phyloP scores from a whole-genome alignment of 306 rosid species.

The Prosopis cineraria region DNA sequence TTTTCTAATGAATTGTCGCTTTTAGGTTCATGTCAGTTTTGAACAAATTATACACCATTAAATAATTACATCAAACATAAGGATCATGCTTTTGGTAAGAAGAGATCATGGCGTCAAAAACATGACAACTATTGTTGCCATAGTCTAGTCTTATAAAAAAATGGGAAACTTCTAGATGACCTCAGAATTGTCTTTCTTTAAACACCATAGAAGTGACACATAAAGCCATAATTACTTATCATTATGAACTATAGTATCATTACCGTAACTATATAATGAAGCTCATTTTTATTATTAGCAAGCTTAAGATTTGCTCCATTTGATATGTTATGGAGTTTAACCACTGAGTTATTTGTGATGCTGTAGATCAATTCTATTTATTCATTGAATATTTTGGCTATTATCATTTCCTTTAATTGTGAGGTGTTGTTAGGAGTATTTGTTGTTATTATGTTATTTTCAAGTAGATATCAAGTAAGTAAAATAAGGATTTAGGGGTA shows the following conservation, averaged over 20 bases:
- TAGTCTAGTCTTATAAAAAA: neutral
- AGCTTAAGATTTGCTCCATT: neutral
- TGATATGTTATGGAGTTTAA: conserved; percentile 12
- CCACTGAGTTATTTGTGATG: neutral
- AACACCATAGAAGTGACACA: conserved; percentile 5
- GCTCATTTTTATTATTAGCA: neutral
- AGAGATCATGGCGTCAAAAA: neutral
- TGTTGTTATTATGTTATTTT: conserved; percentile 12
- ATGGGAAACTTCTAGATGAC: conserved; percentile 3
- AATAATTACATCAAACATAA: neutral
- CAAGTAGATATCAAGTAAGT: conserved; percentile 7
- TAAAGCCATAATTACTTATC: neutral
- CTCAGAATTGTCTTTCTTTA: neutral
- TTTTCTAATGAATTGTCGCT: conserved; percentile 11
- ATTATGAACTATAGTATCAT: neutral
- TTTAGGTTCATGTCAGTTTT: conserved; percentile 24
- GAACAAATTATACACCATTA: conserved; percentile 5
- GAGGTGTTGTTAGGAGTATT: neutral
- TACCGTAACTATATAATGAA: neutral
- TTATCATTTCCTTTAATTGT: neutral
- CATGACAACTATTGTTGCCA: conserved; percentile 17
- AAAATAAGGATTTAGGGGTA: conserved; percentile 12
- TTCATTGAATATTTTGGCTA: conserved; percentile 3
- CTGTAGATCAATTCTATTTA: neutral
- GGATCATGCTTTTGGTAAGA: neutral